Evolutionary conservation across 371 early-diverging fungal genomes (phyloP).

Genomic region (Massospora cicadina): DNA sequence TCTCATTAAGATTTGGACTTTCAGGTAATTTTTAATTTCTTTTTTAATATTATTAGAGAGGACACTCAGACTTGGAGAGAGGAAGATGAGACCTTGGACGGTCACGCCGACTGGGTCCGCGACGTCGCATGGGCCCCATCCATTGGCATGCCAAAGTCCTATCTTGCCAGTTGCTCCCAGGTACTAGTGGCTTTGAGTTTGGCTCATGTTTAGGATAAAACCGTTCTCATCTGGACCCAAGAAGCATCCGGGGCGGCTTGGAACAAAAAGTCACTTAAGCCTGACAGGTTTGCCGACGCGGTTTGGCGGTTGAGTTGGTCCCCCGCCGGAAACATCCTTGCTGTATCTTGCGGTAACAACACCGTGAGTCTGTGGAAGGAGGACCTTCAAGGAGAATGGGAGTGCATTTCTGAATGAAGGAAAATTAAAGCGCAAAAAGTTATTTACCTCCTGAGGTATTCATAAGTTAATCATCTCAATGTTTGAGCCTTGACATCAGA

Average conservation of each 20-base stretch:
- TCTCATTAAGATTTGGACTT: constrained; percentile 84
- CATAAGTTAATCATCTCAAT: no score
- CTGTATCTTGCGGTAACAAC: constrained; percentile 91
- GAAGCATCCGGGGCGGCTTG: constrained; percentile 48
- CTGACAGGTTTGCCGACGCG: constrained; percentile 83
- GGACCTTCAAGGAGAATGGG: constrained; percentile 81
- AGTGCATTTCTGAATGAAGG: constrained; percentile 57
- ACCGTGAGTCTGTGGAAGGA: constrained; percentile 92
- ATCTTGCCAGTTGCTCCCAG: constrained; percentile 86
- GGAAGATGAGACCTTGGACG: constrained; percentile 58
- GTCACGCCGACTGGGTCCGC: constrained; percentile 96
- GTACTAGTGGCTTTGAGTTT: constrained; percentile 16
- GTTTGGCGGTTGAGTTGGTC: constrained; percentile 97
- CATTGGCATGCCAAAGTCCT: constrained; percentile 74
- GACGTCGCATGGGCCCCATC: constrained; percentile 95
- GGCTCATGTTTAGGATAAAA: constrained; percentile 47
- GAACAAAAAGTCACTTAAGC: constrained; percentile 46
- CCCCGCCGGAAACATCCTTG: constrained; percentile 81
- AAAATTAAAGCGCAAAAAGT: no score
- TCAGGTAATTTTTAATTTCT: constrained; percentile 18
- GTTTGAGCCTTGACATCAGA: no score
- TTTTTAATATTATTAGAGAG: constrained; percentile 24
- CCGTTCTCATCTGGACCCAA: constrained; percentile 90
- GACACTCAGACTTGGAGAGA: constrained; percentile 54
- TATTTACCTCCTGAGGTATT: no score